These are phyloP conservation scores for Phytopythium boreale DNA, from an alignment of 352 stramenopile species.

Conservation along the genomic window DNA sequence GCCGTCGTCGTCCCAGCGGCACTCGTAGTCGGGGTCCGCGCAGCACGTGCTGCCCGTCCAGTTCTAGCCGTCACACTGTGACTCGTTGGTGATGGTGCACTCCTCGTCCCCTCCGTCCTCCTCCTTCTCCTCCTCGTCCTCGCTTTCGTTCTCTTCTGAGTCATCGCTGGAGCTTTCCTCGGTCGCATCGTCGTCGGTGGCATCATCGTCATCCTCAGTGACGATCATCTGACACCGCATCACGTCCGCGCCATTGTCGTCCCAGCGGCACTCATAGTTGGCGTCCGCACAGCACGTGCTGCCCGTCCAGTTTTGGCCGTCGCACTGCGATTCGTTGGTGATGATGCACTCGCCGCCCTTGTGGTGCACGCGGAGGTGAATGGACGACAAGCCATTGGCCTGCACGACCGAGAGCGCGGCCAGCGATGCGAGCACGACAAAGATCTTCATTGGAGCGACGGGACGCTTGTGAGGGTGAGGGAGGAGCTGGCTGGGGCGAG, in stretches of 20 bases:
- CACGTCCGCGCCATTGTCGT: constrained; percentile 26
- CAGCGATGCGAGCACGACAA: constrained; percentile 2
- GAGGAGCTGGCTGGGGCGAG: no score
- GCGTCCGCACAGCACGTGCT: constrained; percentile 32
- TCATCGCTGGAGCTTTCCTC: no score
- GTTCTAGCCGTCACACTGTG: constrained; percentile 32
- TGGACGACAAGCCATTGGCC: neutral
- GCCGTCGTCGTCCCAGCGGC: constrained; percentile 27
- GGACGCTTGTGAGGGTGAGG: no score
- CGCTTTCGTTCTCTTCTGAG: no score
- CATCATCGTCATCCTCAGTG: no score
- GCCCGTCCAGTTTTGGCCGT: constrained; percentile 32
- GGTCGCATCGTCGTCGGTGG: neutral
- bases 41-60: constrained; percentile 34
- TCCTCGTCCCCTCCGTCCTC: neutral
- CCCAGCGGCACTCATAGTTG: constrained; percentile 31
- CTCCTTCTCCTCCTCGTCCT: neutral
- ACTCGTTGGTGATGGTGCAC: constrained; percentile 30
- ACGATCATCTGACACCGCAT: constrained; percentile 17
- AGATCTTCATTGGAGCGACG: neutral
- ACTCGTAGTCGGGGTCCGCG: constrained; percentile 27
- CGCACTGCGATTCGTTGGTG: constrained; percentile 28
- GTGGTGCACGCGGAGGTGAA: neutral
- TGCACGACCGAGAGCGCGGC: neutral
- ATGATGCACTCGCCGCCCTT: constrained; percentile 19